Conservation (phyloP, 2,329 filamentous ascomycete genomes). For the Penicillium italicum region DNA sequence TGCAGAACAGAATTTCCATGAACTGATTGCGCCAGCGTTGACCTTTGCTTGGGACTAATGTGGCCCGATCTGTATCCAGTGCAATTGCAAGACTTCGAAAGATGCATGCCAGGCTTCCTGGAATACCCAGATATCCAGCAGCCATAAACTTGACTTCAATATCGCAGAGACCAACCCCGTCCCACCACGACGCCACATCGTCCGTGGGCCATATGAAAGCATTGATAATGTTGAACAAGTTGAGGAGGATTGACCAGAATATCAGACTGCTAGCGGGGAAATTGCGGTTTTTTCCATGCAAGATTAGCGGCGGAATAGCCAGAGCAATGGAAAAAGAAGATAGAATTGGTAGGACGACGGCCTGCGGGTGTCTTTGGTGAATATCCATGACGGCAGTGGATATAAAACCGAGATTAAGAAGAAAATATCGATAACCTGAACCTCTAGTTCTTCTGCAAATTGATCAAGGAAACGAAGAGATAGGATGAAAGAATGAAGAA, state of each 20-base stretch:
- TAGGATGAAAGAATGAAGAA: background rate
- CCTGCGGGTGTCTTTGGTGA: constrained; percentile 25
- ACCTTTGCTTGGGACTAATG: constrained; percentile 48
- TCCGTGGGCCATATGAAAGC: constrained; percentile 62
- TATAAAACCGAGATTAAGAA: background rate
- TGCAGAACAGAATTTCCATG: constrained; percentile 56
- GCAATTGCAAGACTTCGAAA: constrained; percentile 58
- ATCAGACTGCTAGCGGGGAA: constrained; percentile 57
- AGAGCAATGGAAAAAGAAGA: constrained; percentile 51
- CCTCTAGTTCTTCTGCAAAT: background rate
- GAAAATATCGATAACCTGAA: background rate
- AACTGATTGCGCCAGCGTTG: constrained; percentile 47
- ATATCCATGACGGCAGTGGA: constrained; percentile 5
- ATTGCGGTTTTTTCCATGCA: constrained; percentile 61
- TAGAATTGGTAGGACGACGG: constrained; percentile 48
- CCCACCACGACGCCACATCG: constrained; percentile 53
- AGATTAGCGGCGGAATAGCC: constrained; percentile 55
- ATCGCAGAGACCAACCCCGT: constrained; percentile 61
- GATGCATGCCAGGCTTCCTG: constrained; percentile 55
- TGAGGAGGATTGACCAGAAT: constrained; percentile 54
- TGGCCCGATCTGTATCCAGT: constrained; percentile 56
- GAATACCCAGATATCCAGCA: constrained; percentile 51
- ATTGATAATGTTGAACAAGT: constrained; percentile 59
- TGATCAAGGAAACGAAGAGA: background rate
- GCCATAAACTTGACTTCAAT: constrained; percentile 58